Evolutionary conservation across 805 yeast genomes (phyloP).

Genomic region (Candida xiaguanensis): DNA sequence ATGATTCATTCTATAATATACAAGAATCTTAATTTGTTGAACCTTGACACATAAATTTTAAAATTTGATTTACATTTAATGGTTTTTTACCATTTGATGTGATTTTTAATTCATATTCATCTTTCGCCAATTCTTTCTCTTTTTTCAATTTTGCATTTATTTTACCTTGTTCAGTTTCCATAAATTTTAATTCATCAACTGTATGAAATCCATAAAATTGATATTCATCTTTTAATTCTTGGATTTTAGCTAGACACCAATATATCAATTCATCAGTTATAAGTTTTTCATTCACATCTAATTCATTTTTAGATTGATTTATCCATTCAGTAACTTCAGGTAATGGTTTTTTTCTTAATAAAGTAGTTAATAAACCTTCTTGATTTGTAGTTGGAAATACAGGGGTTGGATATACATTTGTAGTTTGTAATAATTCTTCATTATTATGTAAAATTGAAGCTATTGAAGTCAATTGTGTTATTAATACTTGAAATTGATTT

Average conservation of each 20-base stretch:
- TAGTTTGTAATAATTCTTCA: constrained; percentile 52
- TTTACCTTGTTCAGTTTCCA: constrained; percentile 31
- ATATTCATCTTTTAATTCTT: constrained; percentile 50
- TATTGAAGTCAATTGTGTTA: constrained; percentile 81
- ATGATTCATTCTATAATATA: constrained; percentile 49
- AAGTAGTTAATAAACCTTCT: constrained; percentile 76
- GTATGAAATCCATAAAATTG: constrained; percentile 62
- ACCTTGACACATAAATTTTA: constrained; percentile 40
- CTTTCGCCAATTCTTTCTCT: constrained; percentile 18
- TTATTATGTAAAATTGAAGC: constrained; percentile 63
- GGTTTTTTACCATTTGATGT: constrained; percentile 24
- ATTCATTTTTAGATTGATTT: constrained; percentile 25
- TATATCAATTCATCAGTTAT: constrained; percentile 55
- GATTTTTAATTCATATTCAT: constrained; percentile 22
- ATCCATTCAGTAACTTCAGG: constrained; percentile 94
- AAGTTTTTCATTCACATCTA: constrained; percentile 12
- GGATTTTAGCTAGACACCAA: constrained; percentile 61
- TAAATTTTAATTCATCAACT: constrained; percentile 39
- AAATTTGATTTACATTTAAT: constrained; percentile 31
- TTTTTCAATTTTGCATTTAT: constrained; percentile 22
- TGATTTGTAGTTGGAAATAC: constrained; percentile 83
- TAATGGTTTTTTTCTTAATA: constrained; percentile 78
- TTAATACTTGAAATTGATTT: constrained; percentile 75
- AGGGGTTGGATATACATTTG: constrained; percentile 81
- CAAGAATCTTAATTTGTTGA: constrained; percentile 11